phyloP scores from a whole-genome alignment of 805 yeast genomes.

The Candida takata region DNA sequence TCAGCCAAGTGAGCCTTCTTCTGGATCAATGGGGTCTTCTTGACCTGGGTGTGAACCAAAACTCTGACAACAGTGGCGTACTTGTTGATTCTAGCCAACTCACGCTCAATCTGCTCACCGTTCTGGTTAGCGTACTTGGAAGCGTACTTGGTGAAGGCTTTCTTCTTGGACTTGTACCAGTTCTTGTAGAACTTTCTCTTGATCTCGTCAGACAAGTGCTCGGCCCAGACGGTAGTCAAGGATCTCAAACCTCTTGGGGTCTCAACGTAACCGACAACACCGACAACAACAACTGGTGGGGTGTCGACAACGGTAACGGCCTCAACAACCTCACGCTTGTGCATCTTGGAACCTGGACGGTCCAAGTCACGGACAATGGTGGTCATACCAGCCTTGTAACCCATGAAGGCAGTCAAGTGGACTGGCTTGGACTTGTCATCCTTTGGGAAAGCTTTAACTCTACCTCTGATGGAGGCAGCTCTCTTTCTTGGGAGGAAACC shows the following conservation, averaged over 20 bases:
- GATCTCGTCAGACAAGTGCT: constrained; percentile 98
- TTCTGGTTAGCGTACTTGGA: constrained; percentile 91
- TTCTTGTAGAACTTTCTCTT: constrained; percentile 99
- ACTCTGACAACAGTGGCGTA: constrained; percentile 99
- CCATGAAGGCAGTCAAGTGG: constrained; percentile 98
- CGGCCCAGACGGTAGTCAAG: constrained; percentile 99
- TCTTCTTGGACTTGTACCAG: constrained; percentile 99
- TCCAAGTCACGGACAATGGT: constrained; percentile 99
- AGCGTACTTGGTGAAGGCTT: constrained; percentile 99
- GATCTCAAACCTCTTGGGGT: constrained; percentile 99
- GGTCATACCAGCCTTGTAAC: constrained; percentile 99
- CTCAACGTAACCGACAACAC: constrained; percentile 99
- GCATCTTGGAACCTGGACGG: constrained; percentile 99
- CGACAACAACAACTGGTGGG: constrained; percentile 97
- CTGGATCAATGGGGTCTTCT: constrained; percentile 98
- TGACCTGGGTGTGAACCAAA: constrained; percentile 98
- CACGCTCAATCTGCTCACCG: constrained; percentile 84
- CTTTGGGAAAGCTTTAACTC: constrained; percentile 98
- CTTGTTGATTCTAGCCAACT: constrained; percentile 97
- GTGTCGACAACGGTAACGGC: constrained; percentile 99
- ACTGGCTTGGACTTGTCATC: constrained; percentile 97
- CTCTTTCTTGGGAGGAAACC: constrained; percentile 99
- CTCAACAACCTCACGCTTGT: constrained; percentile 99
- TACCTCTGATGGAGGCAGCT: constrained; percentile 97
- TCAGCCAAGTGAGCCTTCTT: constrained; percentile 99